Evolutionary conservation across 768 basidiomycete genomes (phyloP), one percentile per base, ranked within the genome.

Genomic region (Rhodocollybia butyracea): DNA sequence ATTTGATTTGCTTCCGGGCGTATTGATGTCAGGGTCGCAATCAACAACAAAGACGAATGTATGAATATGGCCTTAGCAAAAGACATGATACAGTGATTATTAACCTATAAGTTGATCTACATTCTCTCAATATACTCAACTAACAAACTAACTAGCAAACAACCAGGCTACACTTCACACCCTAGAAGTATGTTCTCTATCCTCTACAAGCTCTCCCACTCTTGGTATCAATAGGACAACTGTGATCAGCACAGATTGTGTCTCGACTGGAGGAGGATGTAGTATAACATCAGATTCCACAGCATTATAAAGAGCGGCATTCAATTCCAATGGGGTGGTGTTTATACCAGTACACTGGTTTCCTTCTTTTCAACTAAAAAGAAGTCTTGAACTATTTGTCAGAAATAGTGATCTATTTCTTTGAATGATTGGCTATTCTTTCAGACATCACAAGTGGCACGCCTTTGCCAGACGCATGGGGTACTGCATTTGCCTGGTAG

Each of bases 291-390:
- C 86, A 10, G 66, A 68, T 31, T 73, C 76, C 50, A 71, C 68
- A 47, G 84, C 81, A 56, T 86, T 86, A 2, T 96, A 89, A 65
- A 94, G 94, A 21, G 69, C 78, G 17, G 83, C 76, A 12, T 98
- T 95, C 76, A 98, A 98, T 68, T 67, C 64, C 19, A 85, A 80
- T 60, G 83, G 84, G 94, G 94, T 46, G 94, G 94, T 62, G 88
- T 94, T 51, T 96, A 92, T 72, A 89, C 89, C 51, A 91, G 91
- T 94, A 64, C 68, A 90, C 34, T 34, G 38, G 36, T 30, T 17
- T 13, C 43, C 51, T 17, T 53, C 48, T 62, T 30, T 19, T 51
- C 0, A 43, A 12, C 17, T n/a, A n/a, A n/a, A 34, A 30, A 2
- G 54, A 63, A 88, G 83, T 89, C 87, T 77, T 79, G 65, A 93